Conservation (phyloP, 2,329 filamentous ascomycete genomes). For the Ceratocystis smalleyi region DNA sequence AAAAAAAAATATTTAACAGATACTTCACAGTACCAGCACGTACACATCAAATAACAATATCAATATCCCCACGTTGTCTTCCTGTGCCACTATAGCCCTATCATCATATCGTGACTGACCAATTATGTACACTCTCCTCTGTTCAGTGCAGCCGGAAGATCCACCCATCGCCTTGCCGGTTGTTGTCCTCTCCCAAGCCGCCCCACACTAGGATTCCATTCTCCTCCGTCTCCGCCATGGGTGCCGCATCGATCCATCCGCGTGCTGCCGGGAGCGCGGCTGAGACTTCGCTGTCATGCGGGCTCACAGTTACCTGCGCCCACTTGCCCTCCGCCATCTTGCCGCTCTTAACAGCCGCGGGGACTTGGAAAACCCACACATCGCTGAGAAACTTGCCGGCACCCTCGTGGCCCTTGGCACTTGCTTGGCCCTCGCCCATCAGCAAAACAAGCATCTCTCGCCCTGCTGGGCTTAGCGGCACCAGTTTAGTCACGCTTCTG, state of each 20-base stretch:
- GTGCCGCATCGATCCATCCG: constrained; percentile 42
- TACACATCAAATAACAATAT: constrained; percentile 1
- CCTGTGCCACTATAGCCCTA: background rate
- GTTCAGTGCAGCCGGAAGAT: constrained; percentile 38
- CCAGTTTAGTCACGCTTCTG: constrained; percentile 31
- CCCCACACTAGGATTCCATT: constrained; percentile 46
- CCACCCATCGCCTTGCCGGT: constrained; percentile 46
- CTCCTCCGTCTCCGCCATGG: constrained; percentile 43
- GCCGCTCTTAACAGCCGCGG: constrained; percentile 32
- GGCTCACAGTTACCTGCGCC: constrained; percentile 32
- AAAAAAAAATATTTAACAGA: constrained; percentile 14
- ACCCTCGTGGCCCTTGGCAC: constrained; percentile 32
- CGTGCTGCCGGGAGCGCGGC: constrained; percentile 35
- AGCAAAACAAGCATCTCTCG: constrained; percentile 47
- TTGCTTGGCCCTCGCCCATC: constrained; percentile 41
- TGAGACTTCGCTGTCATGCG: constrained; percentile 38
- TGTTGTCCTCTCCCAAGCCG: constrained; percentile 37
- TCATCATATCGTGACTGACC: background rate
- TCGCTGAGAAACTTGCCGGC: constrained; percentile 42
- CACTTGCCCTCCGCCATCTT: constrained; percentile 42
- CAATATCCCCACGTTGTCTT: background rate
- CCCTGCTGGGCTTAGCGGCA: constrained; percentile 43
- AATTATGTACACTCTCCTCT: background rate
- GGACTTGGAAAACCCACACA: constrained; percentile 49
- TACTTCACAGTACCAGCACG: constrained; percentile 11